Evolutionary conservation across 805 yeast genomes (phyloP).

Genomic region (Debaryomyces hansenii): DNA sequence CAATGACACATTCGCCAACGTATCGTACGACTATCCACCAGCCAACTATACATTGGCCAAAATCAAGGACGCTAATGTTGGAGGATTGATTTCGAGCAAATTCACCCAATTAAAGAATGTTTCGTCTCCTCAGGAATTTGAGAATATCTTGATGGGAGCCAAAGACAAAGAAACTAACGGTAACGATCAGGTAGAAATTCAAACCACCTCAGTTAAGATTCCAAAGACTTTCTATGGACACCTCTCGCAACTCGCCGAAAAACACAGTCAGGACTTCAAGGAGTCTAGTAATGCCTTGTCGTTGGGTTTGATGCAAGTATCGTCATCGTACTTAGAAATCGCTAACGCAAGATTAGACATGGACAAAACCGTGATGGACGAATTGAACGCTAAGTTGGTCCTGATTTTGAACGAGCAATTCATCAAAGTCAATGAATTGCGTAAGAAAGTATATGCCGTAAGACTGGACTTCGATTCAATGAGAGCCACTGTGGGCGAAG

Average conservation of each 20-base stretch:
- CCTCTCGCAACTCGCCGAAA: conserved; percentile 54
- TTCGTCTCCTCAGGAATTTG: conserved; percentile 66
- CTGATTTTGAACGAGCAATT: conserved; percentile 56
- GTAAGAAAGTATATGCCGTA: conserved; percentile 68
- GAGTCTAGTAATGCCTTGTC: conserved; percentile 50
- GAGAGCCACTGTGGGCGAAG: conserved; percentile 52
- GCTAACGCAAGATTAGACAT: conserved; percentile 70
- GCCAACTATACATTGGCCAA: conserved; percentile 47
- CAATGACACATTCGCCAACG: conserved; percentile 63
- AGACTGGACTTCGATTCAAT: conserved; percentile 70
- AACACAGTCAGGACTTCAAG: conserved; percentile 48
- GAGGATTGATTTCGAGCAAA: conserved; percentile 55
- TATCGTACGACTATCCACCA: conserved; percentile 83
- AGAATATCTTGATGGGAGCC: conserved; percentile 49
- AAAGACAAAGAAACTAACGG: conserved; percentile 11
- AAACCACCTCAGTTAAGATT: conserved; percentile 35
- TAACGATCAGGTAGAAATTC: conserved; percentile 20
- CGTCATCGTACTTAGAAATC: conserved; percentile 58
- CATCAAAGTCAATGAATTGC: conserved; percentile 56
- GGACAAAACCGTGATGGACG: conserved; percentile 60
- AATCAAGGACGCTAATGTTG: conserved; percentile 65
- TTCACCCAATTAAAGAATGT: conserved; percentile 62
- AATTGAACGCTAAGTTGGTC: conserved; percentile 58
- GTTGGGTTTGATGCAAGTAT: conserved; percentile 52
- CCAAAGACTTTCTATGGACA: conserved; percentile 79